phyloP scores from a whole-genome alignment of 2,329 filamentous ascomycete genomes.

The Zymoseptoria tritici region DNA sequence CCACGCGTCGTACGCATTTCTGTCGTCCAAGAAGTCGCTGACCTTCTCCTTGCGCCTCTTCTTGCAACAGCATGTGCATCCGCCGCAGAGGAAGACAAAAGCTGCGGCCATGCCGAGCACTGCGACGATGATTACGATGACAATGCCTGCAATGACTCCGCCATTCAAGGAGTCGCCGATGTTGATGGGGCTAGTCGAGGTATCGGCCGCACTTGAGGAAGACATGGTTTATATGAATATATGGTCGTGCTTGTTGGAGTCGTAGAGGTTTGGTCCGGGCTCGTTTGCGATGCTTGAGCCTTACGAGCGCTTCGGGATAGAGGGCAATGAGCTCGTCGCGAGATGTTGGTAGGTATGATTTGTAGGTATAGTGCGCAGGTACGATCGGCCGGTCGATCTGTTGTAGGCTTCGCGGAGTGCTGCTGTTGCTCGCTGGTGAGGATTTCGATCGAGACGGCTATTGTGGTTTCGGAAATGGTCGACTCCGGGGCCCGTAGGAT shows the following conservation, averaged over 20 bases:
- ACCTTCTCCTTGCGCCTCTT: background rate
- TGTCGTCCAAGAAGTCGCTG: background rate
- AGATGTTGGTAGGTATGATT: background rate
- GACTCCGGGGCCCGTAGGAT: background rate
- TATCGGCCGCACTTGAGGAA: background rate
- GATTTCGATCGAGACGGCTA: background rate
- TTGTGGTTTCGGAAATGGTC: background rate
- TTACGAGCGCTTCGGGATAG: background rate
- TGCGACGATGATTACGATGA: background rate
- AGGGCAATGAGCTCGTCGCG: background rate
- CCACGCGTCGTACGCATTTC: background rate
- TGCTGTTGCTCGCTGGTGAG: background rate
- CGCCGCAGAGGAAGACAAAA: background rate
- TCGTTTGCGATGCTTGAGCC: background rate
- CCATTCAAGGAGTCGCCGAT: background rate
- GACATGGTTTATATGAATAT: background rate
- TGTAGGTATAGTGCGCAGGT: background rate
- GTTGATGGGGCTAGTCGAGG: background rate
- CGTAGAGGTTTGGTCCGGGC: background rate
- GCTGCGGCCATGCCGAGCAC: background rate
- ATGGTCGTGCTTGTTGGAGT: background rate
- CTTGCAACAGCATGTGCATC: background rate
- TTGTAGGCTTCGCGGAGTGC: background rate
- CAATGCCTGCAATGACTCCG: background rate
- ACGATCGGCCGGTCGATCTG: background rate